Percentiles rank a stretch among this genome's conserved stretches.
Evolutionary conservation across 352 stramenopile species (phyloP).

Genomic region (Aphanomyces stellatus): DNA sequence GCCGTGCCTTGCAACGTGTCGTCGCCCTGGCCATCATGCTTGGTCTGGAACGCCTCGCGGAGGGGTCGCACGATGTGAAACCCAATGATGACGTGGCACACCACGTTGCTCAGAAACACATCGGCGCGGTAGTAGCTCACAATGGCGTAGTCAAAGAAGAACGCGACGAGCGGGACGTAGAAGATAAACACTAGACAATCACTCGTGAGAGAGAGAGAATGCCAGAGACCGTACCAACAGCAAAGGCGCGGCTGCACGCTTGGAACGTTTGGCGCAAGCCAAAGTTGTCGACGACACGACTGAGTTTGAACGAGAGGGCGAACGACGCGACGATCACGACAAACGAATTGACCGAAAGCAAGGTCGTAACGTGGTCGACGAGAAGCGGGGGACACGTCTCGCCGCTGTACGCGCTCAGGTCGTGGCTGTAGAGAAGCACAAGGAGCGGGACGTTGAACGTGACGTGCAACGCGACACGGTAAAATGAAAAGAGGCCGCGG

Average conservation of each 20-base stretch:
- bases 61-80: conserved; percentile 7
- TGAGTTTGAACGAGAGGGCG: neutral
- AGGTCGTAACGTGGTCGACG: neutral
- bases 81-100: neutral
- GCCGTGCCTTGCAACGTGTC: neutral
- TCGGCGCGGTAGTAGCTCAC: neutral
- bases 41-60: neutral
- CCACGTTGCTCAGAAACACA: neutral
- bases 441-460: neutral
- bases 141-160: neutral
- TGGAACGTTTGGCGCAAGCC: neutral
- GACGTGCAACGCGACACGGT: neutral
- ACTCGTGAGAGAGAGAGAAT: neutral
- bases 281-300: conserved; percentile 16
- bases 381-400: neutral
- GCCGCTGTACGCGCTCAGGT: neutral
- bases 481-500: neutral
- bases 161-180: neutral
- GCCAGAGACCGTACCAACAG: neutral
- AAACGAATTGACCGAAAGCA: neutral
- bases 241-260: neutral
- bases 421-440: neutral
- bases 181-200: neutral
- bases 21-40: neutral
- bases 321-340: neutral